Evolutionary conservation across 192 early-diverging fungal species (phyloP).

Genomic region (Coemansia umbellata): DNA sequence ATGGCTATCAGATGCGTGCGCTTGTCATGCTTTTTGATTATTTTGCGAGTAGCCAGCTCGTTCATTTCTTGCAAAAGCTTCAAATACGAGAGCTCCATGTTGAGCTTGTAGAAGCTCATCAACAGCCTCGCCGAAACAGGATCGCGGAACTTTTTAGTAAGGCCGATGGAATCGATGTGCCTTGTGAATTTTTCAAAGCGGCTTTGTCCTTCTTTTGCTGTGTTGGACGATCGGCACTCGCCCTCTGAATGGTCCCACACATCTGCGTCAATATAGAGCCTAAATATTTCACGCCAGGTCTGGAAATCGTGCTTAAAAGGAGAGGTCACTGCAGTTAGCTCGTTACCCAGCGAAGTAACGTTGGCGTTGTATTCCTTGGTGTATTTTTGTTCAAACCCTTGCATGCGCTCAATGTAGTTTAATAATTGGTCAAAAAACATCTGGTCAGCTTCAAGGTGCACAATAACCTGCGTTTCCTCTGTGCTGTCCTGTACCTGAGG

Average conservation of each 20-base stretch:
- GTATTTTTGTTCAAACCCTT: slow-evolving; percentile 55
- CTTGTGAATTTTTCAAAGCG: slow-evolving; percentile 57
- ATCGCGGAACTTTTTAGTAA: slow-evolving; percentile 26
- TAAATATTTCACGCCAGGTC: slow-evolving; percentile 63
- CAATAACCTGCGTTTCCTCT: slow-evolving; percentile 35
- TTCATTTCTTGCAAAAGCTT: slow-evolving; percentile 74
- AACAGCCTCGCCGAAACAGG: slow-evolving; percentile 35
- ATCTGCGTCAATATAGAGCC: slow-evolving; percentile 64
- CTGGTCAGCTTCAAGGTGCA: slow-evolving; percentile 52
- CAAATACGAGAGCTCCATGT: slow-evolving; percentile 64
- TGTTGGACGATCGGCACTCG: slow-evolving; percentile 55
- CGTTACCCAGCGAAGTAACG: slow-evolving; percentile 50
- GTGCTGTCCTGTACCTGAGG: slow-evolving; percentile 4
- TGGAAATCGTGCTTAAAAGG: slow-evolving; percentile 76
- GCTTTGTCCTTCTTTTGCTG: slow-evolving; percentile 57
- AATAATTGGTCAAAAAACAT: slow-evolving; percentile 58
- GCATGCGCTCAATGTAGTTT: slow-evolving; percentile 55
- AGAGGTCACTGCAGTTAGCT: slow-evolving; percentile 59
- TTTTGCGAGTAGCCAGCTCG: slow-evolving; percentile 73
- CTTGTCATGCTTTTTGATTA: slow-evolving; percentile 90
- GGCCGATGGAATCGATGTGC: slow-evolving; percentile 37
- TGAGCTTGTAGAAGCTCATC: slow-evolving; percentile 56
- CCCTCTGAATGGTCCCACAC: slow-evolving; percentile 62
- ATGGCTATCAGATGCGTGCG: slow-evolving; percentile 62
- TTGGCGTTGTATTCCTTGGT: slow-evolving; percentile 55